A percentile compares a stretch with the other conserved stretches of the same genome.
phyloP scores from a whole-genome alignment of 2,329 filamentous ascomycete species.

The Colletotrichum salicis region DNA sequence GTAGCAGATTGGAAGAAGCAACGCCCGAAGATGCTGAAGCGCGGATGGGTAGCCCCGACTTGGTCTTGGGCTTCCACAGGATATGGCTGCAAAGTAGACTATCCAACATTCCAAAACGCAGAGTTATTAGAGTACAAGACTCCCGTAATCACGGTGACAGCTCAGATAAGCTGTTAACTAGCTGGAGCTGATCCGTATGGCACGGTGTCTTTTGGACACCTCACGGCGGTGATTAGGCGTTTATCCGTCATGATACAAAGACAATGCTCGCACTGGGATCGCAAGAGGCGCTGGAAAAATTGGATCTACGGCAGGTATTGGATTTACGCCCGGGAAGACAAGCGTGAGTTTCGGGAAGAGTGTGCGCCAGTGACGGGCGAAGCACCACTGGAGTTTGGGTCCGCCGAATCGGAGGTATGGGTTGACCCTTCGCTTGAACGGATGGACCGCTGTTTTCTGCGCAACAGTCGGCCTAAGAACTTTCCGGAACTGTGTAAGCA shows the following conservation, averaged over 20 bases:
- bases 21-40: background rate
- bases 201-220: background rate
- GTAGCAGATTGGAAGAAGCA: background rate
- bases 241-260: constrained; percentile 10
- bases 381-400: background rate
- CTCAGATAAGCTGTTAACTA: background rate
- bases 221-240: background rate
- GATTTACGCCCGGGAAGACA: background rate
- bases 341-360: constrained; percentile 2
- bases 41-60: constrained; percentile 9
- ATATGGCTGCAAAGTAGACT: constrained; percentile 14
- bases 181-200: background rate
- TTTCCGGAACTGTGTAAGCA: background rate
- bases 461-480: background rate
- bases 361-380: background rate
- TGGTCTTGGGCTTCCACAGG: constrained; percentile 23
- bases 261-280: background rate
- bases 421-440: constrained; percentile 6
- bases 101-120: background rate
- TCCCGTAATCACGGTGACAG: background rate
- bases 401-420: background rate
- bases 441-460: background rate
- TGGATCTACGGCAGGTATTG: background rate
- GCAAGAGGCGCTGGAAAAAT: background rate
- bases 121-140: background rate